Conservation (phyloP, 2,329 filamentous ascomycete species). For the Pyrenochaeta sp. region DNA sequence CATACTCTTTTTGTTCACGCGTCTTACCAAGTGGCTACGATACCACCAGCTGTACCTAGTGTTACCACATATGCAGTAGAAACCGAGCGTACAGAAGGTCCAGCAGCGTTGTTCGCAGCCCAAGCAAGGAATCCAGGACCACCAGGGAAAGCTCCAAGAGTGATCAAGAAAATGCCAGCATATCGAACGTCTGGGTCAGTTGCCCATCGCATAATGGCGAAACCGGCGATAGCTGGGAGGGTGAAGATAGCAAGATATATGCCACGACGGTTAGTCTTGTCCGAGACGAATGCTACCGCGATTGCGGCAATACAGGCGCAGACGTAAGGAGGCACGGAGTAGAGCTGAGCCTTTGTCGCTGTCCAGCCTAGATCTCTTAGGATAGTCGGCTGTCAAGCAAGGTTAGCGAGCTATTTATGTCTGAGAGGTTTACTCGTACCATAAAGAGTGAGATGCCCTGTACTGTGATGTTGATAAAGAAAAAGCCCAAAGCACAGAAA, state of each 20-base stretch:
- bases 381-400: constrained; percentile 43
- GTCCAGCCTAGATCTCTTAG: constrained; percentile 48
- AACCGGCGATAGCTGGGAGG: constrained; percentile 58
- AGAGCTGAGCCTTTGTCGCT: constrained; percentile 47
- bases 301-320: constrained; percentile 48
- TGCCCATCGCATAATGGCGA: constrained; percentile 63
- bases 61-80: constrained; percentile 70
- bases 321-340: constrained; percentile 50
- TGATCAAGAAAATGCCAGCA: constrained; percentile 63
- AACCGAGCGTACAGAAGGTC: constrained; percentile 64
- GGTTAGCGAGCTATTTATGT: not conserved
- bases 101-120: constrained; percentile 66
- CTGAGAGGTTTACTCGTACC: constrained; percentile 27
- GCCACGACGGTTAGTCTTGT: constrained; percentile 48
- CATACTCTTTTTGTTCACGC: constrained; percentile 6
- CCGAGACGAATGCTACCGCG: constrained; percentile 43
- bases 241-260: constrained; percentile 47
- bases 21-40: constrained; percentile 60
- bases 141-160: constrained; percentile 64
- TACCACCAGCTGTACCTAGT: constrained; percentile 66
- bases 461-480: constrained; percentile 67
- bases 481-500: constrained; percentile 65
- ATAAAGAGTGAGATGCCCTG: constrained; percentile 54
- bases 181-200: constrained; percentile 63
- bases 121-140: constrained; percentile 66